Percentiles rank a stretch among this genome's conserved stretches.
phyloP scores from a whole-genome alignment of 192 early-diverging fungal genomes.

The Pilobolus umbonatus region DNA sequence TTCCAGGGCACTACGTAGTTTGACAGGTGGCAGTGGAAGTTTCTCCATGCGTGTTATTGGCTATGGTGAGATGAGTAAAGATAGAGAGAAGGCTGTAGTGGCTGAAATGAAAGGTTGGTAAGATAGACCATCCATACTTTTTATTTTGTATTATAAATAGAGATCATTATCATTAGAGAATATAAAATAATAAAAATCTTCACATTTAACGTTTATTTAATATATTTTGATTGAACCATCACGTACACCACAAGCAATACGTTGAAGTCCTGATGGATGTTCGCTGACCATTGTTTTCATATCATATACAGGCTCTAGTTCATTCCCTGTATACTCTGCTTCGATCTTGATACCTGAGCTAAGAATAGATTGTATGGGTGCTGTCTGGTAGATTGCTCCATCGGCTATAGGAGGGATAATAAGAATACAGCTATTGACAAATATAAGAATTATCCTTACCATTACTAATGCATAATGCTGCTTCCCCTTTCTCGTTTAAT shows the following conservation, averaged over 20 bases:
- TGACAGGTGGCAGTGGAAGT: constrained; percentile 80
- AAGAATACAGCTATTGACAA: background rate
- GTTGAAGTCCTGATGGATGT: background rate
- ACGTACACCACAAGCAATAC: constrained; percentile 13
- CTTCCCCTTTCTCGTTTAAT: constrained; percentile 4
- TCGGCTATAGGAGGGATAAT: constrained; percentile 13
- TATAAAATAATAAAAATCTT: too few relatives aligned
- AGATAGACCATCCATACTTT: too few relatives aligned
- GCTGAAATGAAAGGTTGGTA: constrained; percentile 47
- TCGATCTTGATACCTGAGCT: background rate
- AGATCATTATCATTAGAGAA: too few relatives aligned
- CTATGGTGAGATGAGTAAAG: constrained; percentile 72
- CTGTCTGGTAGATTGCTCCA: constrained; percentile 26
- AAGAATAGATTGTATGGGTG: background rate
- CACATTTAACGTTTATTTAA: background rate
- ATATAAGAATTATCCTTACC: constrained; percentile 9
- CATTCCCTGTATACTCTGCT: constrained; percentile 27
- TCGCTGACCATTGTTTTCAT: background rate
- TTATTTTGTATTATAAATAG: background rate
- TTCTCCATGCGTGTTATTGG: constrained; percentile 83
- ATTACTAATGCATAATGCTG: constrained; percentile 12
- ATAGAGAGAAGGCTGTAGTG: constrained; percentile 67
- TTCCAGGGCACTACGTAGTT: constrained; percentile 68
- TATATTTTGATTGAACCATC: constrained; percentile 19
- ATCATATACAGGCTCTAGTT: constrained; percentile 18